Conservation (phyloP, 2,329 filamentous ascomycete genomes). For the Cryphonectria parasitica region DNA sequence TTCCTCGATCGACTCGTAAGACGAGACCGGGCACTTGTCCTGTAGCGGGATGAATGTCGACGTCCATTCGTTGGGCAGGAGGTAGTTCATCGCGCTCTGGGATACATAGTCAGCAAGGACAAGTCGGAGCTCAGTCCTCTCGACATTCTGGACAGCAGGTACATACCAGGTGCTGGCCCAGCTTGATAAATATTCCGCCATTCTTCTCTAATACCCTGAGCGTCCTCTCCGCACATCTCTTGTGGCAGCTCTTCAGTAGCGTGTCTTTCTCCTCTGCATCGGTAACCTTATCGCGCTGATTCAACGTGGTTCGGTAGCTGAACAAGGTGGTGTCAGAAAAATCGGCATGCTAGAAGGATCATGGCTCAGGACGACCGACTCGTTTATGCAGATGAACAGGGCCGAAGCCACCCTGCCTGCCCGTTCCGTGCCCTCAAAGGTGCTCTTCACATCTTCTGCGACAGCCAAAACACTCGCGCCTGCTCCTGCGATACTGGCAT, state of each 20-base stretch:
- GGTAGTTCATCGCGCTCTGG: slow-evolving; percentile 90
- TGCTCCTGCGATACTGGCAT: slow-evolving; percentile 55
- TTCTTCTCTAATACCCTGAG: slow-evolving; percentile 89
- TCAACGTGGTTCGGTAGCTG: slow-evolving; percentile 88
- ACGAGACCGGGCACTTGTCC: slow-evolving; percentile 93
- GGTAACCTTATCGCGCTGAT: slow-evolving; percentile 63
- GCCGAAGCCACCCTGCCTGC: slow-evolving; percentile 77
- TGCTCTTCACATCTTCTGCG: slow-evolving; percentile 73
- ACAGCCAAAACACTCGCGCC: slow-evolving; percentile 57
- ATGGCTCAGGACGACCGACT: slow-evolving; percentile 57
- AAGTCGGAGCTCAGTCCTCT: neutral
- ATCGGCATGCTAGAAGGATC: neutral
- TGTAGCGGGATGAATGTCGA: slow-evolving; percentile 94
- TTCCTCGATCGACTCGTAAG: slow-evolving; percentile 79
- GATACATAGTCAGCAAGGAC: slow-evolving; percentile 31
- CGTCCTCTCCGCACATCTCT: slow-evolving; percentile 88
- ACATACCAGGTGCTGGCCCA: slow-evolving; percentile 84
- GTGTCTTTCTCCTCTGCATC: slow-evolving; percentile 67
- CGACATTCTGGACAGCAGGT: neutral
- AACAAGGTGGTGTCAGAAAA: slow-evolving; percentile 24
- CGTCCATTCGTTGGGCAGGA: slow-evolving; percentile 90
- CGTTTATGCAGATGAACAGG: slow-evolving; percentile 82
- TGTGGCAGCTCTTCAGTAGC: slow-evolving; percentile 82
- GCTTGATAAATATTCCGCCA: slow-evolving; percentile 97
- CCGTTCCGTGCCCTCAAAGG: slow-evolving; percentile 74